Evolutionary conservation across 2,329 filamentous ascomycete genomes (phyloP).

Genomic region (Diaporthe capsici): DNA sequence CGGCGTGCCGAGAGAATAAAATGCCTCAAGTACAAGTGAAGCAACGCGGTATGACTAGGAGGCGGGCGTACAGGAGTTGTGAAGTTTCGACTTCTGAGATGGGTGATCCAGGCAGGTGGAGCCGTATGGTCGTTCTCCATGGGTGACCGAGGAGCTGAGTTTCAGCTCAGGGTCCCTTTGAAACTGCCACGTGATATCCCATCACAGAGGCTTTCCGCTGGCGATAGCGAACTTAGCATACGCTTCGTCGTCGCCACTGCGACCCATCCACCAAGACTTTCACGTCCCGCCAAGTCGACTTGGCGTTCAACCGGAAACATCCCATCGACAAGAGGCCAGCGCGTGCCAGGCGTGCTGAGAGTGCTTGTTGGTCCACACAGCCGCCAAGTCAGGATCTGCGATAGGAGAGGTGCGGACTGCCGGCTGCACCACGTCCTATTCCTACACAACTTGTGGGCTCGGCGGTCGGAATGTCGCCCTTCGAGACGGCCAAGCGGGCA

Average conservation of each 20-base stretch:
- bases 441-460: conserved; percentile 7
- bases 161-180: conserved; percentile 37
- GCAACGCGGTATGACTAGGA: conserved; percentile 29
- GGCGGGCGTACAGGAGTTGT: conserved; percentile 31
- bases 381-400: conserved; percentile 35
- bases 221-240: conserved; percentile 8
- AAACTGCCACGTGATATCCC: conserved; percentile 34
- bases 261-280: conserved; percentile 34
- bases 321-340: conserved; percentile 17
- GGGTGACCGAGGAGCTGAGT: conserved; percentile 38
- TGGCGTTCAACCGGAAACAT: conserved; percentile 30
- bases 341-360: conserved; percentile 34
- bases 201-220: conserved; percentile 11
- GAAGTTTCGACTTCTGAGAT: conserved; percentile 41
- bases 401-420: conserved; percentile 21
- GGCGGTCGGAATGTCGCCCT: conserved; percentile 17
- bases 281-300: conserved; percentile 35
- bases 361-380: conserved; percentile 24
- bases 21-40: conserved; percentile 39
- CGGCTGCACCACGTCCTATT: conserved; percentile 15
- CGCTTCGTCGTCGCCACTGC: conserved; percentile 24
- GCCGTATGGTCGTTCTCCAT: conserved; percentile 34
- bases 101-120: conserved; percentile 41
- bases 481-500: conserved; percentile 28
- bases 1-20: conserved; percentile 33